A percentile compares a stretch with the other conserved stretches of the same genome.
Evolutionary conservation across 495 filamentous ascomycete genomes (phyloP).

Genomic region (Venustampulla echinocandica): DNA sequence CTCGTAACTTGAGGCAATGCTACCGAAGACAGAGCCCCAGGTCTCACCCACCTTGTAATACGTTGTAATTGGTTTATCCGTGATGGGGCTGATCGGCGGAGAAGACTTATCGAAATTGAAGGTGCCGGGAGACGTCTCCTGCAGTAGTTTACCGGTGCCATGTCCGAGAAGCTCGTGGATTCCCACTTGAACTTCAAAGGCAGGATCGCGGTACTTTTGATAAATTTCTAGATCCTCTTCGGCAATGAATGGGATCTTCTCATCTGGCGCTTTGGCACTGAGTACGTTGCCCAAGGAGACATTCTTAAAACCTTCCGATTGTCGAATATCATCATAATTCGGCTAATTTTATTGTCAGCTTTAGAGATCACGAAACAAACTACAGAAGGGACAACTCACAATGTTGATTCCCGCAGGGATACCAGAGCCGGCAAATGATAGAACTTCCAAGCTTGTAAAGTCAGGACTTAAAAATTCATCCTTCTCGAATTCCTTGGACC

Average conservation of each 20-base stretch:
- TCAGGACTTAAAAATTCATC: constrained; percentile 90
- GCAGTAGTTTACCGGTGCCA: constrained; percentile 89
- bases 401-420: constrained; percentile 73
- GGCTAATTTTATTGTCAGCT: constrained; percentile 35
- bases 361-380: constrained; percentile 1
- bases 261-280: constrained; percentile 79
- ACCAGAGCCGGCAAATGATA: constrained; percentile 61
- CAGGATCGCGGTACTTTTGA: constrained; percentile 66
- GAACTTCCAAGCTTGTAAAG: constrained; percentile 78
- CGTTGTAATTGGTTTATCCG: constrained; percentile 63
- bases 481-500: constrained; percentile 85
- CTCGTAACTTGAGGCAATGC: constrained; percentile 78
- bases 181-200: constrained; percentile 93
- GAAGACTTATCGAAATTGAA: constrained; percentile 81
- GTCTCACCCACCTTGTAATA: constrained; percentile 94
- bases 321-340: constrained; percentile 92
- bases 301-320: constrained; percentile 96
- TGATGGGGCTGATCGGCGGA: constrained; percentile 74
- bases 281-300: constrained; percentile 88
- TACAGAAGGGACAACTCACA: constrained; percentile 14
- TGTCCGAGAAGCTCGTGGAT: constrained; percentile 94
- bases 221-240: constrained; percentile 68
- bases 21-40: constrained; percentile 86
- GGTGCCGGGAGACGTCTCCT: constrained; percentile 69
- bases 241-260: constrained; percentile 80